Evolutionary conservation across 2,329 filamentous ascomycete genomes (phyloP), one percentile per base, ranked within the genome.

Genomic region (Stemphylium lycopersici): DNA sequence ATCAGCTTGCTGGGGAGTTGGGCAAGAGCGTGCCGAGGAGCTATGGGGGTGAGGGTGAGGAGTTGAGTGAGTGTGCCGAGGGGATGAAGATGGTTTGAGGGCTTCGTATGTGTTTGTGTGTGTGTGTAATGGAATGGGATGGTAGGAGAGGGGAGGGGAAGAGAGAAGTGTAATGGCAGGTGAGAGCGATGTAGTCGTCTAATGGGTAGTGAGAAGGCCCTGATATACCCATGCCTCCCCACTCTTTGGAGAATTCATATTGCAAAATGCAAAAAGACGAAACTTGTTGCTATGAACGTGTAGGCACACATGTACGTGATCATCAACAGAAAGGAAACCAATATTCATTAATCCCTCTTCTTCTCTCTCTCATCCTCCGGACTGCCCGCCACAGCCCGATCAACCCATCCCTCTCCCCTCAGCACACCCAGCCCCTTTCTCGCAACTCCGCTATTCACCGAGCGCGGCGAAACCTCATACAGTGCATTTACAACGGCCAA

Each of bases 401-500:
- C 90, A 46, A 83, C 81, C 79, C 86, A 92, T 0, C 90, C 90
- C 65, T 93, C 88, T 0, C 91, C 91, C 48, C 88, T 81, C 36
- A 92, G 74, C 81, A 90, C 90, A 45, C 87, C 86, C 58, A 96
- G 77, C 0, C 84, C 85, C 79, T 91, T 93, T 45, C 91, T 81
- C 72, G 90, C 84, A 41, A 83, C 80, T 0, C 78, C 80, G 58
- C 90, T 89, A 48, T 84, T 84, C 13, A 96, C 83, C 1, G 89
- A 87, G 47, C 79, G 78, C 0, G 89, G 87, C 50, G 89, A 84
- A 22, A 82, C 79, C 78, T 96, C 90, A 68, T 93, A 91, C 1
- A 95, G 85, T 7, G 85, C 84, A 51, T 92, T 91, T 15, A 93
- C 86, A 15, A 93, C 76, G 65, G 90, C 90, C 76, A 96, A 80